phyloP scores from a whole-genome alignment of 441 rosid species.

The Codiaeum variegatum region DNA sequence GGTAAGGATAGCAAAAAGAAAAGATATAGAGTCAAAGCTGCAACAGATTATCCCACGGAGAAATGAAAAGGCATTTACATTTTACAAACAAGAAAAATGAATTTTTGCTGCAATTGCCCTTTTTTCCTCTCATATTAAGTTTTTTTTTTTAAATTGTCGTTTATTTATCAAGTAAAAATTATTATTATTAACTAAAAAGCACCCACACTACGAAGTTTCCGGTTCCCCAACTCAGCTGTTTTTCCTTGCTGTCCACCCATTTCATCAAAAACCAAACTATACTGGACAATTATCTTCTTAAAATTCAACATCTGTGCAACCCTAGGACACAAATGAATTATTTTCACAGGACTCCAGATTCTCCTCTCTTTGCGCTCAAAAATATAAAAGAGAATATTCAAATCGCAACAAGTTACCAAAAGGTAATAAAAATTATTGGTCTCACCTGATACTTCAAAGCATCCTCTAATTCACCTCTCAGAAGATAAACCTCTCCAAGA shows the following conservation, averaged over 20 bases:
- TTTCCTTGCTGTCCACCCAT: background rate
- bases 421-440: background rate
- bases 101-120: background rate
- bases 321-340: background rate
- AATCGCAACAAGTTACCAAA: background rate
- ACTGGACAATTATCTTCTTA: background rate
- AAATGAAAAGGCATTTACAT: background rate
- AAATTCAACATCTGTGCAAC: background rate
- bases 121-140: background rate
- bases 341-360: too few relatives aligned
- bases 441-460: conserved; percentile 77
- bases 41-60: background rate
- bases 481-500: conserved; percentile 78
- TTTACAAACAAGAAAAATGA: background rate
- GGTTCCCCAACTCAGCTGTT: background rate
- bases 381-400: too few relatives aligned
- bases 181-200: background rate
- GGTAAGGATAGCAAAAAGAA: background rate
- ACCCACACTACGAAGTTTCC: background rate
- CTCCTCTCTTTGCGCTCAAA: background rate
- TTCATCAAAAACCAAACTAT: background rate
- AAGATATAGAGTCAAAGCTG: background rate
- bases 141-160: too few relatives aligned
- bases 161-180: background rate
- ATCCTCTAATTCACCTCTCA: conserved; percentile 53